phyloP scores from a whole-genome alignment of 2,329 filamentous ascomycete species.

The Botrytis cinerea region DNA sequence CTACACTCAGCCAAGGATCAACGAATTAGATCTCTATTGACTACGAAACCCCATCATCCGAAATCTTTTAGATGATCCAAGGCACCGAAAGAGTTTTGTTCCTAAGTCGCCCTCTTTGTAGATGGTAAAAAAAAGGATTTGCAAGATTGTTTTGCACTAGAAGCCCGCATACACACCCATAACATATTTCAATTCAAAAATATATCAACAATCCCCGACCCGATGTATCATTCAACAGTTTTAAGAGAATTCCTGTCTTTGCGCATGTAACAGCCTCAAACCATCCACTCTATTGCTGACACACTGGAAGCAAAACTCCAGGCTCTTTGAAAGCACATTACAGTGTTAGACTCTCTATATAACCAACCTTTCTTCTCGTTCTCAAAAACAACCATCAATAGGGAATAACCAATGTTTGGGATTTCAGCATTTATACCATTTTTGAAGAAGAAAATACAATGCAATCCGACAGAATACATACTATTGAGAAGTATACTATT shows the following conservation, averaged over 20 bases:
- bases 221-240: background rate
- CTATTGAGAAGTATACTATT: too few species aligned
- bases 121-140: background rate
- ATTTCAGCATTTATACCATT: background rate
- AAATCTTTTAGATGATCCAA: too few species aligned
- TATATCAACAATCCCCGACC: background rate
- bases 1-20: too few species aligned
- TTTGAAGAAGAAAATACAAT: too few species aligned
- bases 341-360: background rate
- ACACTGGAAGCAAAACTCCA: background rate
- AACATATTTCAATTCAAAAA: background rate
- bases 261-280: background rate
- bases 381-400: background rate
- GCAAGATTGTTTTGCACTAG: background rate
- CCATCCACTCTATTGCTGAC: background rate
- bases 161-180: background rate
- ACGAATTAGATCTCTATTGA: too few species aligned
- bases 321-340: background rate
- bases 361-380: background rate
- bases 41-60: too few species aligned
- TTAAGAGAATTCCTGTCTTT: background rate
- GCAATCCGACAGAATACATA: too few species aligned
- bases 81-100: background rate
- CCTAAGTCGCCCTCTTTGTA: background rate
- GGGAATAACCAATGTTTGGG: background rate